Evolutionary conservation across 495 filamentous ascomycete species (phyloP).

Genomic region (Xylaria bambusicola): DNA sequence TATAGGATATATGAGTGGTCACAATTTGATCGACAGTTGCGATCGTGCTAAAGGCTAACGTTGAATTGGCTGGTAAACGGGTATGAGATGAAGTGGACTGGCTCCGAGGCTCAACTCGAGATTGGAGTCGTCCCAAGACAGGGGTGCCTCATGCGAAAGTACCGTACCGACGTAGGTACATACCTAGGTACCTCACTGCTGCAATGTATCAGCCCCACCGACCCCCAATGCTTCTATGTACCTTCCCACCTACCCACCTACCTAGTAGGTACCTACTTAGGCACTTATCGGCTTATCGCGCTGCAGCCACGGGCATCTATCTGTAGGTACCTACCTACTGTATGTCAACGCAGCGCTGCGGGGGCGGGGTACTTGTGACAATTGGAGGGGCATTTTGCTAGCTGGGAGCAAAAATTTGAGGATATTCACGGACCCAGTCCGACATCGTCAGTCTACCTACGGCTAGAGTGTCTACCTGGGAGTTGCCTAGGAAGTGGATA

Average conservation of each 20-base stretch:
- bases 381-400: constrained; percentile 16
- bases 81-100: constrained; percentile 9
- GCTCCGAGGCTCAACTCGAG: constrained; percentile 16
- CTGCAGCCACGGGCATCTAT: not conserved
- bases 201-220: no score
- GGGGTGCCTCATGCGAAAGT: not conserved
- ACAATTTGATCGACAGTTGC: not conserved
- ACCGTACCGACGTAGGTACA: not conserved
- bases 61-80: not conserved
- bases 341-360: constrained; percentile 1
- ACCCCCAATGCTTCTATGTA: no score
- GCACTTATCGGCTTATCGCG: constrained; percentile 17
- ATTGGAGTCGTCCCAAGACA: constrained; percentile 8
- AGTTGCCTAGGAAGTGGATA: not conserved
- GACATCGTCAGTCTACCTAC: constrained; percentile 12
- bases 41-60: not conserved
- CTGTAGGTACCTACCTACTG: not conserved
- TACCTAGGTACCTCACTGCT: no score
- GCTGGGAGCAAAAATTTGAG: constrained; percentile 20
- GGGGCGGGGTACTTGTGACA: constrained; percentile 18
- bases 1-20: not conserved
- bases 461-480: not conserved
- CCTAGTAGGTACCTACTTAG: not conserved
- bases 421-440: constrained; percentile 15
- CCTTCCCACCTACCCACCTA: no score